These are phyloP conservation scores for Solanum chilense DNA, from an alignment of 257 asterid genomes.

Conservation along the genomic window DNA sequence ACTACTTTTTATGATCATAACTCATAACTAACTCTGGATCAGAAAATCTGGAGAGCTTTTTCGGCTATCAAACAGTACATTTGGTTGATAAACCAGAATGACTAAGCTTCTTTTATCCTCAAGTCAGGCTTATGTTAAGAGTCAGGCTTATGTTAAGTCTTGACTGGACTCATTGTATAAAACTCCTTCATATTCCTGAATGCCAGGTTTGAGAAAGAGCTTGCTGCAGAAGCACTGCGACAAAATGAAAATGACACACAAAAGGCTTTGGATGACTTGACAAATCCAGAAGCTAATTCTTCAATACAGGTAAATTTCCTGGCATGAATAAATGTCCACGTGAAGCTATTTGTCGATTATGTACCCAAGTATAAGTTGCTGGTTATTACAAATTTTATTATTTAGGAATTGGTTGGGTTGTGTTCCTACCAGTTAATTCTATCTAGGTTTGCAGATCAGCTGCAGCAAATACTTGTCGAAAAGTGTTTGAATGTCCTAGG, in stretches of 20 bases:
- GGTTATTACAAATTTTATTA: not conserved
- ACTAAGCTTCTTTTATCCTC: not conserved
- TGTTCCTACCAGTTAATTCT: not conserved
- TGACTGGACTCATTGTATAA: not conserved
- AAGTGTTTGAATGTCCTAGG: not conserved
- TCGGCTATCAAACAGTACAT: not conserved
- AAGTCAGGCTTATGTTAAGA: not conserved
- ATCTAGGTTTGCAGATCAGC: not conserved
- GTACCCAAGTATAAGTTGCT: not conserved
- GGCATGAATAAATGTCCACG: not conserved
- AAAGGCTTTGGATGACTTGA: conserved; percentile 77
- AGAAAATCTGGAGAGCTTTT: not conserved
- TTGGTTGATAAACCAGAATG: not conserved
- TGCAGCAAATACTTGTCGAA: not conserved
- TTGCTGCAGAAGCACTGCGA: conserved; percentile 93
- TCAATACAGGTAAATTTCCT: conserved; percentile 48
- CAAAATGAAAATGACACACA: conserved; percentile 85
- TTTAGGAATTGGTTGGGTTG: not conserved
- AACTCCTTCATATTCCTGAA: not conserved
- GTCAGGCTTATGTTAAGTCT: not conserved
- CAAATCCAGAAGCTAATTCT: conserved; percentile 61
- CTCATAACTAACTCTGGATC: not conserved
- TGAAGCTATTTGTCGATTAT: not conserved
- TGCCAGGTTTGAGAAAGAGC: conserved; percentile 59
- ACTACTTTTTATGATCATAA: not conserved